Percentiles rank a stretch among this genome's conserved stretches.
Evolutionary conservation across 2,329 filamentous ascomycete genomes (phyloP).

Genomic region (Aspergillus sergii): DNA sequence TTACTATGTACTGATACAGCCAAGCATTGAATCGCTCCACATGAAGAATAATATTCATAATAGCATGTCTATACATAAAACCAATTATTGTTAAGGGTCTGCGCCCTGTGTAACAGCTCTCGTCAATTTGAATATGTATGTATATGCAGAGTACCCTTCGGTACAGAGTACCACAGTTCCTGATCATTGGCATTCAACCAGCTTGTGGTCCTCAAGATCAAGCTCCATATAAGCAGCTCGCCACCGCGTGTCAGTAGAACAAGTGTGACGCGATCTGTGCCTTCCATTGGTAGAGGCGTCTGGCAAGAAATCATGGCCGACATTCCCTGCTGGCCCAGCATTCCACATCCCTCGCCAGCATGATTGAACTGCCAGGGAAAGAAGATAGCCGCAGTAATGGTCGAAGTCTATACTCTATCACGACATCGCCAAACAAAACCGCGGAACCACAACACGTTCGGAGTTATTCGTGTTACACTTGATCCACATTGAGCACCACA

Average conservation of each 20-base stretch:
- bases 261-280: background rate
- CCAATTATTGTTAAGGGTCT: background rate
- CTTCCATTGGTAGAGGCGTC: background rate
- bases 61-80: background rate
- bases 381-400: background rate
- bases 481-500: background rate
- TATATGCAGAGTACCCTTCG: too few relatives aligned
- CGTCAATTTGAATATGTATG: background rate
- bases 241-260: background rate
- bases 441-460: background rate
- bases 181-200: background rate
- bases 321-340: slow-evolving; percentile 6
- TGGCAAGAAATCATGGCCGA: too few relatives aligned
- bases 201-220: background rate
- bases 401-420: background rate
- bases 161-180: background rate
- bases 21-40: background rate
- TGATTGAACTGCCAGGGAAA: slow-evolving; percentile 9
- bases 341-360: slow-evolving; percentile 26
- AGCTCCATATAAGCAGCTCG: background rate
- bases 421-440: background rate
- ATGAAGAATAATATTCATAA: background rate
- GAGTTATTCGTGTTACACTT: background rate
- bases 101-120: background rate
- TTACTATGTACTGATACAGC: background rate